Base-by-base conservation (phyloP, 768 basidiomycete species). In the Chalciporus sphaerocephalus region DNA sequence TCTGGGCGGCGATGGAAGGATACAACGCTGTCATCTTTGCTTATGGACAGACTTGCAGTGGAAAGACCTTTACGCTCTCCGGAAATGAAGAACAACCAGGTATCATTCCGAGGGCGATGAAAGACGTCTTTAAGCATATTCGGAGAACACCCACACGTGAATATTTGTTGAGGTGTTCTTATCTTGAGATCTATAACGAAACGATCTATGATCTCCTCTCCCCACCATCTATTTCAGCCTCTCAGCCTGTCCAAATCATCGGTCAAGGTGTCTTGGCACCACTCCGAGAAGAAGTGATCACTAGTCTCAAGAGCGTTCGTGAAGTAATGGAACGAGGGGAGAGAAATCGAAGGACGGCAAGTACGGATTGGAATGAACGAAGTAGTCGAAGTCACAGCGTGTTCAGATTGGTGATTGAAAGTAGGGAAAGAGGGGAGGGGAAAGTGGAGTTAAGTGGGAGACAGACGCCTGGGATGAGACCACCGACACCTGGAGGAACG, bases 361-460 rank as follows among this genome's bases (percentile, higher is more conserved):
- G 83, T 55, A 99, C 96, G n/a, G 95, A 99, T 59, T 99, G 95
- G 95, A 99, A 99, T 61, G 88, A 93, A 57, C 71, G 95, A 47
- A 93, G 90, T 69, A 92, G 90, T 61, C 75, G 95, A 25, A 93
- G 91, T 70, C 95, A 97, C 63, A 90, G 87, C 53, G 89, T 98
- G 1, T 96, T 98, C 65, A 73, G 93, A 23, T 78, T 97, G 22
- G 94, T 98, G 0, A 83, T 95, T 40, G 92, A 96, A 65, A 91
- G 88, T 55, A 72, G 90, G 42, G 88, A 85, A 58, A 70, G 83
- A 44, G 81, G 78, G 0, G 83, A 82, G 11, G 79, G 59, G 23
- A 60, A 59, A 32, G 54, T 53, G 2, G 58, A 59, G 15, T 53
- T 66, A 18, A 70, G 68, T 46, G 75, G 72, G 25, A 58, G 74